Conservation (phyloP, 2,329 filamentous ascomycete genomes). For the Chalaropsis thielavioides region DNA sequence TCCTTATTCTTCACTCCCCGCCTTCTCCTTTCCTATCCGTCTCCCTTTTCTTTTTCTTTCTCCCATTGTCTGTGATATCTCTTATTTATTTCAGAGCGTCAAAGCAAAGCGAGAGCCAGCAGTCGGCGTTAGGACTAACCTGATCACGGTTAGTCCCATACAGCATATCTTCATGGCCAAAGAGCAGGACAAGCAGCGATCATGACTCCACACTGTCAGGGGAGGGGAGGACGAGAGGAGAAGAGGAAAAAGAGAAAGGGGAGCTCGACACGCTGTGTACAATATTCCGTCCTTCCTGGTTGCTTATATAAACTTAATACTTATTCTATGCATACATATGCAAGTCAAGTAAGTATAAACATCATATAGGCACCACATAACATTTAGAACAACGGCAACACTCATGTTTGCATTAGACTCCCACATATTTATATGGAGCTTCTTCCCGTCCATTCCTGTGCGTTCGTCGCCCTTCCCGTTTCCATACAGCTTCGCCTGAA, state of each 20-base stretch:
- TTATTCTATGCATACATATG: not conserved
- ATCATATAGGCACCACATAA: too few relatives aligned
- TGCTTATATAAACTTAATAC: not conserved
- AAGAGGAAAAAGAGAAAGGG: too few relatives aligned
- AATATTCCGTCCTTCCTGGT: too few relatives aligned
- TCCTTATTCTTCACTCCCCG: not conserved
- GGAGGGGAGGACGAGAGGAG: not conserved
- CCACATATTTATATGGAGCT: not conserved
- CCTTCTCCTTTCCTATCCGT: not conserved
- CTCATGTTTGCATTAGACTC: not conserved
- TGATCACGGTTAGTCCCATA: not conserved
- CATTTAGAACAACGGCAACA: not conserved
- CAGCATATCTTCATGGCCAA: too few relatives aligned
- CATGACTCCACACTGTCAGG: not conserved
- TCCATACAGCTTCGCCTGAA: not conserved
- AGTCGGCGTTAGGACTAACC: not conserved
- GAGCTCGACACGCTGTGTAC: too few relatives aligned
- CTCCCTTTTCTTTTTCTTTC: not conserved
- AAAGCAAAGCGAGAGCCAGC: not conserved
- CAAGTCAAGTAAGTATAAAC: too few relatives aligned
- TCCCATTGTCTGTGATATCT: not conserved
- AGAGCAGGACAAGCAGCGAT: too few relatives aligned
- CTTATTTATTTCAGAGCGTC: not conserved
- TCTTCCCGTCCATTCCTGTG: too few relatives aligned
- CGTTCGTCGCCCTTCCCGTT: not conserved